phyloP scores from a whole-genome alignment of 345 rosid species.

The Trapa bicornis region DNA sequence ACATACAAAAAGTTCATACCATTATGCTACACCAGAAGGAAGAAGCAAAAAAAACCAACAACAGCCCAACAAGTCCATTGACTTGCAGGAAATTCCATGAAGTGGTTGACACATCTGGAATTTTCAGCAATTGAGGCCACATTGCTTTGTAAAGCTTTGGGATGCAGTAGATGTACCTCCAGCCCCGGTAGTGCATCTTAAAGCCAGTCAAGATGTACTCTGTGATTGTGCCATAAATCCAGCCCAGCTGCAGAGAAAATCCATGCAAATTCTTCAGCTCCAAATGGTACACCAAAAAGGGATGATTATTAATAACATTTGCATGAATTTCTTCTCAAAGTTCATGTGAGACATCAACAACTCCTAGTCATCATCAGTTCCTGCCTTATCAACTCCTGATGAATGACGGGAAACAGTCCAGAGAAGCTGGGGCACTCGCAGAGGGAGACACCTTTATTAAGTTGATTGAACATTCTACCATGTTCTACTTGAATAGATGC shows the following conservation, averaged over 20 bases:
- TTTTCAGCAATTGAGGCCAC: conserved; percentile 79
- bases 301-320: no score
- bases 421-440: no score
- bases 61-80: no score
- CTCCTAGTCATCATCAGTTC: conserved; percentile 65
- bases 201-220: conserved; percentile 95
- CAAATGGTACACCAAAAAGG: background rate
- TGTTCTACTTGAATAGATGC: no score
- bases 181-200: conserved; percentile 98
- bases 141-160: conserved; percentile 55
- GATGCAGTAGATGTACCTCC: conserved; percentile 98
- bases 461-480: no score
- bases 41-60: no score
- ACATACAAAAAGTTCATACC: no score
- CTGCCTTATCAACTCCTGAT: conserved; percentile 10
- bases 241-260: conserved; percentile 51
- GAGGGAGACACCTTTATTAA: no score
- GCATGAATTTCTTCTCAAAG: conserved; percentile 69
- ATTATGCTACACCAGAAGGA: no score
- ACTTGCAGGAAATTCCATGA: background rate
- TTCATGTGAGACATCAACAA: conserved; percentile 81
- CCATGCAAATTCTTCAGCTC: conserved; percentile 8
- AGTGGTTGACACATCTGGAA: background rate
- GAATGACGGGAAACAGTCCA: no score
- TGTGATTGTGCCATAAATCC: conserved; percentile 97